A percentile compares a stretch with the other conserved stretches of the same genome.
Evolutionary conservation across 2,329 filamentous ascomycete genomes (phyloP).

Genomic region (Akanthomyces lecanii): DNA sequence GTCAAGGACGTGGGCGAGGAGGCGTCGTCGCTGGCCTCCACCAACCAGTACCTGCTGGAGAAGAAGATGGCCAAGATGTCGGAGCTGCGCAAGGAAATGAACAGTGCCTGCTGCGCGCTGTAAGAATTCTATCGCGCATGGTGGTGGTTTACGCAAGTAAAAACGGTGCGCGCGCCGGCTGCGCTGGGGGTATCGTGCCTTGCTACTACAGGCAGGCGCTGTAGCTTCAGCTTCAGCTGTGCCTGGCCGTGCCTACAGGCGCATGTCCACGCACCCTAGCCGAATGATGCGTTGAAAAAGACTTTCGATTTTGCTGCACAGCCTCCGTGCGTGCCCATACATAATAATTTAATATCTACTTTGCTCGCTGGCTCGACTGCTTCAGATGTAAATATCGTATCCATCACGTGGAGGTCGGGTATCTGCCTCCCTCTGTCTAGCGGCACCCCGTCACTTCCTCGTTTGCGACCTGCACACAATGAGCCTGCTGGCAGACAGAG

Average conservation of each 20-base stretch:
- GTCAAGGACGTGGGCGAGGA: slow-evolving; percentile 11
- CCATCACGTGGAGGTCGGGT: neutral
- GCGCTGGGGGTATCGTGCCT: neutral
- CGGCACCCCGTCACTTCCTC: neutral
- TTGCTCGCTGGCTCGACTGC: neutral
- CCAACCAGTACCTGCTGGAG: slow-evolving; percentile 1
- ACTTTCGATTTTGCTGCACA: neutral
- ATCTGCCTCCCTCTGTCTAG: neutral
- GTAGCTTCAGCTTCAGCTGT: neutral
- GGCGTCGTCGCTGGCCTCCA: slow-evolving; percentile 2
- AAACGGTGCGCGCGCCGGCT: neutral
- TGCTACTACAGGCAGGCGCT: neutral
- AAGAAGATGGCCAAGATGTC: neutral
- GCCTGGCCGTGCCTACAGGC: neutral
- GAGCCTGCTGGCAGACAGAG: neutral
- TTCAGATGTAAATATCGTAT: neutral
- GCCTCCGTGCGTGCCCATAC: neutral
- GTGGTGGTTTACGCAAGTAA: too few relatives aligned
- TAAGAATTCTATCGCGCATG: neutral
- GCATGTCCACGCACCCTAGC: neutral
- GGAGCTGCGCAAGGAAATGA: slow-evolving; percentile 5
- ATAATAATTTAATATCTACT: neutral
- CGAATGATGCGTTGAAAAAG: neutral
- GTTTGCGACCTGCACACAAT: slow-evolving; percentile 1
- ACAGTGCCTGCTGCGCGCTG: slow-evolving; percentile 5